Evolutionary conservation across 2,329 filamentous ascomycete species (phyloP).

Genomic region (Penicillium sp.): DNA sequence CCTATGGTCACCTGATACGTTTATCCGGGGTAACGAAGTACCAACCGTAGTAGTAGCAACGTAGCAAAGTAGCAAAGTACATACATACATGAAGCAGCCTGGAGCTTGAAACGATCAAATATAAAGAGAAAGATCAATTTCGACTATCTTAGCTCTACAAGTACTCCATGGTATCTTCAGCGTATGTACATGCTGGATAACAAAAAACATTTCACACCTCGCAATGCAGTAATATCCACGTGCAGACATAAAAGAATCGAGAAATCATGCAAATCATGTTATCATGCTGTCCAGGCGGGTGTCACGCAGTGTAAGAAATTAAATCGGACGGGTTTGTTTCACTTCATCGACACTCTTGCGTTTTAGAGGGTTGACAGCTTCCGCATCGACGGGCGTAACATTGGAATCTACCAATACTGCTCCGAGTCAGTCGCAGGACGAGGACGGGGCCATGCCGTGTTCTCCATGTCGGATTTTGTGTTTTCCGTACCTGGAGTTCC

Average conservation of each 20-base stretch:
- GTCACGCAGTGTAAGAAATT: not conserved
- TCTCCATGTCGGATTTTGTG: not conserved
- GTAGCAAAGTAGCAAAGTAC: too few species aligned
- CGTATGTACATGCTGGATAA: slow-evolving; percentile 18
- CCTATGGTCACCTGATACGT: not conserved
- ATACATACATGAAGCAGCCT: too few species aligned
- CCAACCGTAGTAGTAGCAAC: too few species aligned
- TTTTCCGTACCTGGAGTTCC: slow-evolving; percentile 9
- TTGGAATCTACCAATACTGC: slow-evolving; percentile 6
- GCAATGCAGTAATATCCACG: slow-evolving; percentile 15
- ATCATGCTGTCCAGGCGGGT: not conserved
- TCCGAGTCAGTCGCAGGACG: slow-evolving; percentile 1
- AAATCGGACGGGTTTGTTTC: not conserved
- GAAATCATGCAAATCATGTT: slow-evolving; percentile 13
- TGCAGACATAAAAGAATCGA: slow-evolving; percentile 7
- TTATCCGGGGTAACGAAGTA: not conserved
- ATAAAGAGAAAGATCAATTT: slow-evolving; percentile 1
- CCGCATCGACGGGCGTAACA: slow-evolving; percentile 2
- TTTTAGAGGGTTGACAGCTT: slow-evolving; percentile 29
- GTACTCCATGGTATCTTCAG: slow-evolving; percentile 19
- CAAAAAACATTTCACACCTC: slow-evolving; percentile 10
- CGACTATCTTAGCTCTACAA: slow-evolving; percentile 3
- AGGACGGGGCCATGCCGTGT: not conserved
- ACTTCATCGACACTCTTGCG: slow-evolving; percentile 24
- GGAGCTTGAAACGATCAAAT: not conserved